These are phyloP conservation scores for Zostera marina DNA, from an alignment of 116 monocot species.

Conservation along the genomic window DNA sequence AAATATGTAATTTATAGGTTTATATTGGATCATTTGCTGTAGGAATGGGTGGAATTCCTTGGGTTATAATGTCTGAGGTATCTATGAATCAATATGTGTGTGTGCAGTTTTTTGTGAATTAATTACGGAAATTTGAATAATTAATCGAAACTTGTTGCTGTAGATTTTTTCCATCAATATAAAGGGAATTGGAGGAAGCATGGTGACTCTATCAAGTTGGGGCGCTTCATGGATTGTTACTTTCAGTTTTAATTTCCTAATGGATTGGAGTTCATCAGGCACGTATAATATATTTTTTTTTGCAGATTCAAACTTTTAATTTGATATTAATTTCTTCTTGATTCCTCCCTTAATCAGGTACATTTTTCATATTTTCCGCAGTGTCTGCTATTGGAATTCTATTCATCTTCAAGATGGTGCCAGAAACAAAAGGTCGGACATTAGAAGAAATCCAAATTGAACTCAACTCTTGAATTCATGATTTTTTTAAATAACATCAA, in stretches of 20 bases:
- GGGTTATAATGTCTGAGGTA: constrained; percentile 90
- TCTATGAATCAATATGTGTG: too few species aligned
- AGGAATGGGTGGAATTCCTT: constrained; percentile 73
- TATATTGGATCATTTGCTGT: constrained; percentile 39
- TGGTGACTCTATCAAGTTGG: constrained; percentile 48
- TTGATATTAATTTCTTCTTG: neutral
- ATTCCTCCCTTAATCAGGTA: constrained; percentile 24
- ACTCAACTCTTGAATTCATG: neutral
- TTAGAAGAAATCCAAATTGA: constrained; percentile 45
- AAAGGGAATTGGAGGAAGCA: constrained; percentile 55
- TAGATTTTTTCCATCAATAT: constrained; percentile 62
- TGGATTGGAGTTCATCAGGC: constrained; percentile 55
- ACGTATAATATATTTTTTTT: too few species aligned
- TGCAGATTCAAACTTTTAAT: too few species aligned
- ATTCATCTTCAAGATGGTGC: constrained; percentile 39
- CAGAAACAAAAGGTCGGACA: constrained; percentile 55
- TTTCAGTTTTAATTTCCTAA: constrained; percentile 52
- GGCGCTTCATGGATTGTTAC: constrained; percentile 52
- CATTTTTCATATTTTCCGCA: constrained; percentile 44
- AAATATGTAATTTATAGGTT: constrained; percentile 26
- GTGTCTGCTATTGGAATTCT: constrained; percentile 17
- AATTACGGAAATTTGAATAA: too few species aligned
- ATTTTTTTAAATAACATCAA: too few species aligned
- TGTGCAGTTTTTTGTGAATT: too few species aligned
- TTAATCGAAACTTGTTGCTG: constrained; percentile 5